These are phyloP conservation scores for Globisporangium splendens DNA, from an alignment of 352 stramenopile species.

Conservation along the genomic window DNA sequence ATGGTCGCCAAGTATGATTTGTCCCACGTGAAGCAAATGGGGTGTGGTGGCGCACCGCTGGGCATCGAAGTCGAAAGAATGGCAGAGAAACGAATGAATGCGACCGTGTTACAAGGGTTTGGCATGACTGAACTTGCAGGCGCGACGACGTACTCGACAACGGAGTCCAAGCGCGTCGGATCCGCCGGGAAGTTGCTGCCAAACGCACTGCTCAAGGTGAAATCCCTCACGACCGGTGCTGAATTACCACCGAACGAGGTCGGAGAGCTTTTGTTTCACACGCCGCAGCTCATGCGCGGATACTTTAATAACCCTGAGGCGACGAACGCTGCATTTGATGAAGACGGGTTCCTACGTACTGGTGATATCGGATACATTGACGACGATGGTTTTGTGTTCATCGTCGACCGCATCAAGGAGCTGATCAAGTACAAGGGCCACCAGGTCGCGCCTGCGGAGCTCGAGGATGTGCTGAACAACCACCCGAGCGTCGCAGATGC, in stretches of 20 bases:
- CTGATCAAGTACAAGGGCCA: slow-evolving; percentile 95
- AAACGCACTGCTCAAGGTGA: slow-evolving; percentile 52
- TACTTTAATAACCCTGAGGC: slow-evolving; percentile 89
- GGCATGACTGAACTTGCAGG: slow-evolving; percentile 59
- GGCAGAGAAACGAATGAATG: slow-evolving; percentile 53
- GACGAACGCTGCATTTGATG: slow-evolving; percentile 72
- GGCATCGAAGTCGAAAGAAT: slow-evolving; percentile 55
- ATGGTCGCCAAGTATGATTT: slow-evolving; percentile 88
- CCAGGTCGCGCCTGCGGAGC: slow-evolving; percentile 89
- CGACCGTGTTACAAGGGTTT: slow-evolving; percentile 45
- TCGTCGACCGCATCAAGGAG: slow-evolving; percentile 93
- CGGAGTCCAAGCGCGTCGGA: slow-evolving; percentile 18
- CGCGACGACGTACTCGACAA: slow-evolving; percentile 26
- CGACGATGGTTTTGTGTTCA: slow-evolving; percentile 89
- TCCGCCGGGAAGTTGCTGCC: slow-evolving; percentile 27
- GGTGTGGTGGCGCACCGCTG: slow-evolving; percentile 80
- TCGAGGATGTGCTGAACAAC: slow-evolving; percentile 89
- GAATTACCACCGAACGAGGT: slow-evolving; percentile 30
- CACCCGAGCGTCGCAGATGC: slow-evolving; percentile 51
- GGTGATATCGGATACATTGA: slow-evolving; percentile 91
- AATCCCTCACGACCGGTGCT: slow-evolving; percentile 36
- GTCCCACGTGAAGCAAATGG: slow-evolving; percentile 48
- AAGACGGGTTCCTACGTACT: slow-evolving; percentile 83
- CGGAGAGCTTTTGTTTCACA: slow-evolving; percentile 84
- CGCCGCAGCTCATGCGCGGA: slow-evolving; percentile 89